Base-by-base conservation (phyloP, 805 yeast species). In the Saturnispora diversa region DNA sequence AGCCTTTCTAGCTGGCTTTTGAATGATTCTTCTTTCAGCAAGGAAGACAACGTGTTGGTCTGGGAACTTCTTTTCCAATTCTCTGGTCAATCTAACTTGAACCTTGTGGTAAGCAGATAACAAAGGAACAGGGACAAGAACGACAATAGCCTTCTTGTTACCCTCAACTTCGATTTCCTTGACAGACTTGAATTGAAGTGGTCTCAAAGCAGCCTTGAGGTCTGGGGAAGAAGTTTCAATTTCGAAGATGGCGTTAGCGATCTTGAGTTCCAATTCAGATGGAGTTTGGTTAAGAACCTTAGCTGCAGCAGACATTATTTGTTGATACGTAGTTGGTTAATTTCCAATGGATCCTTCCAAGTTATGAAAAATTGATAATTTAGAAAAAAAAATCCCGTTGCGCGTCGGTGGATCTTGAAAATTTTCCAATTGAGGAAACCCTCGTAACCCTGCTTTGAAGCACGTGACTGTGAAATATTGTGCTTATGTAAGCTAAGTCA, bases 61-160 rank as follows among this genome's bases (percentile, higher is more conserved):
- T 69, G 97, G 94, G 88, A 90, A 92, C 78, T 92, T 90, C 94
- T 90, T 90, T 78, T 90, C 98, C 70, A 90, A 84, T 79, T 90
- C 98, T 76, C 97, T 90, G 76, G 96, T 86, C 69, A 90, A 82
- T 75, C 88, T 84, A 62, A 77, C 77, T 80, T 90, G 98, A 64
- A 90, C 94, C 76, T 82, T 86, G 85, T 88, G 96, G 90, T 86
- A 86, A 58, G 82, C 80, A 57, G 77, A 62, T 68, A 87, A 79
- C 62, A 85, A 76, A 72, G 97, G 97, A 59, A 84, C 94, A 70
- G 98, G 98, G 61, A 90, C 97, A 66, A 92, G 90, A 74, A 92
- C 74, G 69, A 88, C 95, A 68, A 92, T 80, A 62, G 97, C 97
- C 77, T 86, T 86, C 82, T 90, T 90, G 77, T 96, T 96, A 70